Evolutionary conservation across 768 basidiomycete species (phyloP).

Genomic region (Tephrocybe sp.): DNA sequence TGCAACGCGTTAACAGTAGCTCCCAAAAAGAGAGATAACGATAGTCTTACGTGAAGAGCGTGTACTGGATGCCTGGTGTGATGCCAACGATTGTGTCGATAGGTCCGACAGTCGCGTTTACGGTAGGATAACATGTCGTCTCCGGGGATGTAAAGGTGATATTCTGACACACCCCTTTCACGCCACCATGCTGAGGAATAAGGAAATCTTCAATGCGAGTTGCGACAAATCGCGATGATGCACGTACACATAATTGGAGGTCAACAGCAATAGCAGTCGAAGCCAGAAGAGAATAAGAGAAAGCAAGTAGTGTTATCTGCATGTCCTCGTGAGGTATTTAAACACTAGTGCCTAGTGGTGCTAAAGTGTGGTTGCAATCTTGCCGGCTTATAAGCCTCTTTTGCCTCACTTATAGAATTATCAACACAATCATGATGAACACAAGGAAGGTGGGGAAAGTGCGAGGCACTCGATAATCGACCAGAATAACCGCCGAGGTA

Average conservation of each 20-base stretch:
- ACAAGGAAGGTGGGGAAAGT: slow-evolving; percentile 3
- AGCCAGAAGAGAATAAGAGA: slow-evolving; percentile 1
- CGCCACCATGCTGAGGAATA: slow-evolving; percentile 4
- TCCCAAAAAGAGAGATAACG: too few relatives aligned
- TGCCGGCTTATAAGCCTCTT: background rate
- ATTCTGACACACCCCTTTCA: slow-evolving; percentile 1
- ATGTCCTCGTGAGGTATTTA: background rate
- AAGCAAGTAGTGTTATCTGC: slow-evolving; percentile 1
- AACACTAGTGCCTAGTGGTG: background rate
- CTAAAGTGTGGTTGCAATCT: background rate
- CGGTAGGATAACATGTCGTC: slow-evolving; percentile 1
- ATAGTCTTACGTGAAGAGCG: slow-evolving; percentile 2
- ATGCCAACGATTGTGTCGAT: slow-evolving; percentile 8
- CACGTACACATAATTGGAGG: slow-evolving; percentile 8
- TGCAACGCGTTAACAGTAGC: background rate
- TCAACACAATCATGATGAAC: slow-evolving; percentile 4
- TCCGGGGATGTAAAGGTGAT: slow-evolving; percentile 5
- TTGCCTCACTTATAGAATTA: too few relatives aligned
- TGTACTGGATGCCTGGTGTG: slow-evolving; percentile 7
- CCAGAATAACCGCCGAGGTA: background rate
- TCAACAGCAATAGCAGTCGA: slow-evolving; percentile 7
- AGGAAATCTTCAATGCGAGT: background rate
- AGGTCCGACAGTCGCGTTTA: slow-evolving; percentile 2
- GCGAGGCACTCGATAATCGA: background rate
- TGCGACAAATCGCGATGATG: background rate